Evolutionary conservation across 1,139 yeast genomes (phyloP).

Genomic region (Kurtzmaniella quercitrusa): DNA sequence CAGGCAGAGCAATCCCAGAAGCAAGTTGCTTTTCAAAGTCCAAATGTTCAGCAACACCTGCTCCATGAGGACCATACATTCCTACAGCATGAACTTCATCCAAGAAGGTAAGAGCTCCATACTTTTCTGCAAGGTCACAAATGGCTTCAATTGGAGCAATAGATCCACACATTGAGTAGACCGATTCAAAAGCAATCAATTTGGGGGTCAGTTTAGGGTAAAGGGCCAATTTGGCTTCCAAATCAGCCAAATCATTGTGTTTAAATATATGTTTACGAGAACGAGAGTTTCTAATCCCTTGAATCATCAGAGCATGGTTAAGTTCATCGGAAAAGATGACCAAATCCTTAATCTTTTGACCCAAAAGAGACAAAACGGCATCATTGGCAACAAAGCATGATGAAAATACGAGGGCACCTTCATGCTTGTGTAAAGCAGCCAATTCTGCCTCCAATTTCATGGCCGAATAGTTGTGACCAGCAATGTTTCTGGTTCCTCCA

Average conservation of each 20-base stretch:
- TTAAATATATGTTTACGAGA: conserved; percentile 85
- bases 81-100: conserved; percentile 99
- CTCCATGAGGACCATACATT: conserved; percentile 98
- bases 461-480: conserved; percentile 93
- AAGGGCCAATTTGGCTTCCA: conserved; percentile 71
- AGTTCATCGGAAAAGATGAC: conserved; percentile 90
- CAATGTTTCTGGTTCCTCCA: conserved; percentile 98
- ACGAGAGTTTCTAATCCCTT: conserved; percentile 88
- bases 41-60: conserved; percentile 97
- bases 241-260: conserved; percentile 81
- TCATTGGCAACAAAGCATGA: conserved; percentile 97
- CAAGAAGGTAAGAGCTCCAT: conserved; percentile 92
- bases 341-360: conserved; percentile 83
- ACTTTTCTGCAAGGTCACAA: conserved; percentile 94
- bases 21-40: conserved; percentile 79
- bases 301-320: conserved; percentile 97
- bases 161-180: conserved; percentile 97
- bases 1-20: conserved; percentile 56
- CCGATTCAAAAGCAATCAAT: conserved; percentile 94
- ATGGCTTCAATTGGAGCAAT: conserved; percentile 90
- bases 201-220: conserved; percentile 87
- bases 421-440: conserved; percentile 91
- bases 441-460: conserved; percentile 78
- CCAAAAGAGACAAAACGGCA: conserved; percentile 88
- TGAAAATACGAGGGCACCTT: conserved; percentile 89